A percentile compares a stretch with the other conserved stretches of the same genome.
Evolutionary conservation across 257 asterid species (phyloP).

Genomic region (Cordia subcordata): DNA sequence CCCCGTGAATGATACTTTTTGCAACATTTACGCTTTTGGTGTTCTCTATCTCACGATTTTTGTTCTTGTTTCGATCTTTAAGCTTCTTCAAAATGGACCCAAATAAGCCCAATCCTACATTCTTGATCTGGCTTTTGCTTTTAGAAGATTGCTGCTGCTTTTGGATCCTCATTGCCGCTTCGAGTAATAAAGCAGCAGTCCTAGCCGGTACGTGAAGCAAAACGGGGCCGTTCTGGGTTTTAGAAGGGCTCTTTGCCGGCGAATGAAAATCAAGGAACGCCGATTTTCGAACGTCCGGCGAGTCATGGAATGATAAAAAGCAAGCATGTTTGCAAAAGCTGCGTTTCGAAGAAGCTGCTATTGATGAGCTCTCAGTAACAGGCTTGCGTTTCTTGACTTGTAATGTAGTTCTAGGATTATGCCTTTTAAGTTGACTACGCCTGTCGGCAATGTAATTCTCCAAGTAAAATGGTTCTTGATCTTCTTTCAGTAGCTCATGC

Average conservation of each 20-base stretch:
- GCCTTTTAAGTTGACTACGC: slow-evolving; percentile 34
- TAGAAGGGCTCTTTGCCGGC: slow-evolving; percentile 47
- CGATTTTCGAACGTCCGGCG: slow-evolving; percentile 44
- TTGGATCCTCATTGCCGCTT: slow-evolving; percentile 86
- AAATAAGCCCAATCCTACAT: slow-evolving; percentile 41
- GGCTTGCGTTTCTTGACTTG: slow-evolving; percentile 35
- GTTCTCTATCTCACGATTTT: slow-evolving; percentile 20
- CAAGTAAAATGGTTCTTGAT: slow-evolving; percentile 77
- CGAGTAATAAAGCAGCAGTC: slow-evolving; percentile 66
- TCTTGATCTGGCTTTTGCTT: slow-evolving; percentile 28
- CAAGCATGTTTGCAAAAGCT: slow-evolving; percentile 57
- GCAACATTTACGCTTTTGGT: neutral
- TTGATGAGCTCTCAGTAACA: slow-evolving; percentile 7
- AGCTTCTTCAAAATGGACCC: slow-evolving; percentile 56
- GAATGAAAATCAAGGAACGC: slow-evolving; percentile 45
- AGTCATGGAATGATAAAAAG: slow-evolving; percentile 47
- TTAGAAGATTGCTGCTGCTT: slow-evolving; percentile 34
- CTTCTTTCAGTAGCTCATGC: slow-evolving; percentile 64
- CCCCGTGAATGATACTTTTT: neutral
- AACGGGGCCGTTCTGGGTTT: slow-evolving; percentile 32
- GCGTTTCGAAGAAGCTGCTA: slow-evolving; percentile 14
- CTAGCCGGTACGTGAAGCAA: slow-evolving; percentile 56
- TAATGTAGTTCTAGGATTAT: slow-evolving; percentile 16
- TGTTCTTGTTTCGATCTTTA: slow-evolving; percentile 50
- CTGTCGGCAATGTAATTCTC: slow-evolving; percentile 44